A percentile compares a stretch with the other conserved stretches of the same genome.
Conservation (phyloP, 306 rosid species). For the Comarum palustre region DNA sequence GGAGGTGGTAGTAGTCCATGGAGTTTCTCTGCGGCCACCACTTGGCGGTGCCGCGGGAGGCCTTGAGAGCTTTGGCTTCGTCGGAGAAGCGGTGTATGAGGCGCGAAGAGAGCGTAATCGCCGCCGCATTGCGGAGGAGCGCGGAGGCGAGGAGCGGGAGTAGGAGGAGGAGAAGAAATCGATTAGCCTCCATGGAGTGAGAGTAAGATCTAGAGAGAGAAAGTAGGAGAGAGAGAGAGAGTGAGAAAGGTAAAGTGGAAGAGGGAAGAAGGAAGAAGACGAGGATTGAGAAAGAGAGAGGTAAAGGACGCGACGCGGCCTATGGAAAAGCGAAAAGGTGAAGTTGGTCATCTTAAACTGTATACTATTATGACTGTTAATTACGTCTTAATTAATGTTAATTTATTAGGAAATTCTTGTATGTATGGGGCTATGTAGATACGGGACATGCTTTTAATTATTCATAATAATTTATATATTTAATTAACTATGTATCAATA, state of each 20-base stretch:
- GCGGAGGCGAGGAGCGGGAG: constrained; percentile 16
- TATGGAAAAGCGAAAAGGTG: neutral
- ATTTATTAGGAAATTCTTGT: too few relatives aligned
- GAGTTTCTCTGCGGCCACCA: constrained; percentile 48
- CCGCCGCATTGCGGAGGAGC: constrained; percentile 30
- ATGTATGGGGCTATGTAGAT: too few relatives aligned
- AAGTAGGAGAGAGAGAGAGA: constrained; percentile 8
- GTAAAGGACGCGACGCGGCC: neutral
- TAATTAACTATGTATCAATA: too few relatives aligned
- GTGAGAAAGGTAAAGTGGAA: neutral
- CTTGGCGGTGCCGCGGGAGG: constrained; percentile 28
- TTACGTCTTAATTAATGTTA: too few relatives aligned
- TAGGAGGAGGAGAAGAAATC: constrained; percentile 30
- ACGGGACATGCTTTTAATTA: too few relatives aligned
- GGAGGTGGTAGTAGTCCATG: constrained; percentile 48
- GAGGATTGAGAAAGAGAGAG: neutral
- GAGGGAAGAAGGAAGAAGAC: neutral
- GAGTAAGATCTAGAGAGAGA: constrained; percentile 19
- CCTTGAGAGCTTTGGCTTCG: constrained; percentile 45
- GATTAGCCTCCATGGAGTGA: constrained; percentile 36
- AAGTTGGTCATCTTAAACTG: neutral
- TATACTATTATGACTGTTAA: neutral
- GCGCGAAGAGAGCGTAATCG: constrained; percentile 40
- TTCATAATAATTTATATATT: too few relatives aligned
- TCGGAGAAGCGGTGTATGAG: constrained; percentile 78